A percentile compares a stretch with the other conserved stretches of the same genome.
Evolutionary conservation across 345 rosid species (phyloP).

Genomic region (Firmiana major): DNA sequence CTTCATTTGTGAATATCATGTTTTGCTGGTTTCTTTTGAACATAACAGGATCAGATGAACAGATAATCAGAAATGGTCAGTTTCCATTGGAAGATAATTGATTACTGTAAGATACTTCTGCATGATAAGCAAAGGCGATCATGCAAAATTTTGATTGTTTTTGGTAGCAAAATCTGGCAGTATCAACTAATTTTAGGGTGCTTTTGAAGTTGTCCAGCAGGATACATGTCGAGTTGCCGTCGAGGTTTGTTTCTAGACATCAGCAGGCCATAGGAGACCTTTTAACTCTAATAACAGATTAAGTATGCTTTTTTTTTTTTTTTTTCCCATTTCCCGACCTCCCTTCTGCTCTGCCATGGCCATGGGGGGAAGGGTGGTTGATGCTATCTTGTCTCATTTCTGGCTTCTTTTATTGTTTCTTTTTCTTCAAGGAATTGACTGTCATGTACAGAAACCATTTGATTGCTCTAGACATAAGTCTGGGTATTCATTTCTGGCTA

Average conservation of each 20-base stretch:
- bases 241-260: slow-evolving; percentile 27
- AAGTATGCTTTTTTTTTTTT: slow-evolving; percentile 11
- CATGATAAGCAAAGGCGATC: slow-evolving; percentile 44
- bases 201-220: slow-evolving; percentile 23
- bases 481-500: slow-evolving; percentile 25
- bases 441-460: slow-evolving; percentile 34
- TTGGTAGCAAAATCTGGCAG: slow-evolving; percentile 35
- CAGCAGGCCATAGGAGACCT: slow-evolving; percentile 44
- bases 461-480: slow-evolving; percentile 40
- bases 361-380: neutral
- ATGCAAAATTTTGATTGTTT: slow-evolving; percentile 47
- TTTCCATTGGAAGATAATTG: slow-evolving; percentile 10
- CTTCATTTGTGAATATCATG: slow-evolving; percentile 31
- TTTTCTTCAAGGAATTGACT: slow-evolving; percentile 21
- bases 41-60: slow-evolving; percentile 14
- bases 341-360: neutral
- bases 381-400: neutral
- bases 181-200: slow-evolving; percentile 39
- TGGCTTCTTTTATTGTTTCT: neutral
- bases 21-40: slow-evolving; percentile 21
- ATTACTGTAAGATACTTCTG: slow-evolving; percentile 27
- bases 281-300: slow-evolving; percentile 41
- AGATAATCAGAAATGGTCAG: slow-evolving; percentile 8
- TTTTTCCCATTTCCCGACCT: neutral
- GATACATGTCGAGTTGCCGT: slow-evolving; percentile 21